Conservation (phyloP, 345 rosid species). For the Gossypium ekmanianum region DNA sequence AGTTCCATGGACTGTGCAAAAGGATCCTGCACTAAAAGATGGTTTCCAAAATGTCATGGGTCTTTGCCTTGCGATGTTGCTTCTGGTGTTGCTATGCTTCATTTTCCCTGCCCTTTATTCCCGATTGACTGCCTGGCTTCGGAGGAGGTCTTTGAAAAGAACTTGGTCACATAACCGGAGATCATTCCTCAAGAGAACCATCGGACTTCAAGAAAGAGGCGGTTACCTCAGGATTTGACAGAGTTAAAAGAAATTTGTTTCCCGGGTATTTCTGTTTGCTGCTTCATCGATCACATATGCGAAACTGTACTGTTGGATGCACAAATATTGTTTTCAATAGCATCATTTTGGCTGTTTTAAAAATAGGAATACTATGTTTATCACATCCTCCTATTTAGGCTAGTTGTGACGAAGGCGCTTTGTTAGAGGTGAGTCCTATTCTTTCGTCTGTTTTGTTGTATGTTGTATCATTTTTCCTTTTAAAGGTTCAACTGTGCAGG, state of each 20-base stretch:
- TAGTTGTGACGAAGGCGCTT: too few relatives aligned
- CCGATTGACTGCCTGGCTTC: constrained; percentile 49
- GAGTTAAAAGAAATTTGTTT: neutral
- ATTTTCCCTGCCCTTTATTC: constrained; percentile 58
- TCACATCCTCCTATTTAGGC: neutral
- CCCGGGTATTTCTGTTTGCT: neutral
- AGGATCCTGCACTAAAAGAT: constrained; percentile 45
- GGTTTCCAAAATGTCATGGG: constrained; percentile 90
- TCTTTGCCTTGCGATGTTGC: constrained; percentile 57
- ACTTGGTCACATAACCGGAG: constrained; percentile 74
- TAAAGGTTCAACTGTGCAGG: constrained; percentile 4
- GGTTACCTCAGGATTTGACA: constrained; percentile 75
- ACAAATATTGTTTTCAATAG: neutral
- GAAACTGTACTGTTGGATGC: neutral
- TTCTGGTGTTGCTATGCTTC: constrained; percentile 61
- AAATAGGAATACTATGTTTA: neutral
- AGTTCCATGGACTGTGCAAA: constrained; percentile 95
- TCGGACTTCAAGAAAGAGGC: constrained; percentile 42
- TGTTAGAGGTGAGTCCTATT: neutral
- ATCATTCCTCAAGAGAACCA: constrained; percentile 59
- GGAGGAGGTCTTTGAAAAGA: constrained; percentile 47
- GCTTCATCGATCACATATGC: neutral
- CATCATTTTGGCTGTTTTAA: neutral
- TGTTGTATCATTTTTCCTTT: neutral
- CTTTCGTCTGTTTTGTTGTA: neutral